Evolutionary conservation across 78 protist species (phyloP).

Genomic region (Pigoraptor vietnamica): DNA sequence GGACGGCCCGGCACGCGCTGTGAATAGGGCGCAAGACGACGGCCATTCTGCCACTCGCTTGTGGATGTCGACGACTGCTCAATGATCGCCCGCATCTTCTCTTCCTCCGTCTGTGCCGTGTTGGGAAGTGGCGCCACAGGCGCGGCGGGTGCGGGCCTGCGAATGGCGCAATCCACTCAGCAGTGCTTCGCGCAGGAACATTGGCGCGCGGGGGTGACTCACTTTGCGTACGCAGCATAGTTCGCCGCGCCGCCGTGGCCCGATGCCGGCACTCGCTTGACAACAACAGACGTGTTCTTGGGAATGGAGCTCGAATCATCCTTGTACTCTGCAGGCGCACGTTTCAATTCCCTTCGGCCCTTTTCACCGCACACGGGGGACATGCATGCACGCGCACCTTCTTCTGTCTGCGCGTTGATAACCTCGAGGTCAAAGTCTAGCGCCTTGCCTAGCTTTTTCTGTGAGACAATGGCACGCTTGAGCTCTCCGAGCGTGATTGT

Average conservation of each 20-base stretch:
- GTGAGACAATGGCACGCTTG: conserved; percentile 3
- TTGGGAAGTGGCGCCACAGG: not conserved
- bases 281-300: conserved; percentile 19
- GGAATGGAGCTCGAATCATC: not conserved
- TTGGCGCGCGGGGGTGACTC: too few species aligned
- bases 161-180: too few species aligned
- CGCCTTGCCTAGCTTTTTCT: conserved; percentile 5
- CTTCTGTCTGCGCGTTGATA: conserved; percentile 17
- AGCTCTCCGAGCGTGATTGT: conserved; percentile 15
- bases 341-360: not conserved
- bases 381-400: not conserved
- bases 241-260: not conserved
- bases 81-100: not conserved
- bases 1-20: not conserved
- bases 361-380: not conserved
- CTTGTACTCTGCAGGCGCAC: conserved; percentile 6
- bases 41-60: not conserved
- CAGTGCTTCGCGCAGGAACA: too few species aligned
- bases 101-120: not conserved
- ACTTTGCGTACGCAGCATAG: not conserved
- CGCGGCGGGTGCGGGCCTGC: not conserved
- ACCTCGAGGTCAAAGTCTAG: conserved; percentile 12
- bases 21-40: not conserved
- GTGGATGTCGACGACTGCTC: not conserved
- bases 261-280: not conserved